Conservation (phyloP, 495 filamentous ascomycete genomes). For the Penicillium chermesinum region DNA sequence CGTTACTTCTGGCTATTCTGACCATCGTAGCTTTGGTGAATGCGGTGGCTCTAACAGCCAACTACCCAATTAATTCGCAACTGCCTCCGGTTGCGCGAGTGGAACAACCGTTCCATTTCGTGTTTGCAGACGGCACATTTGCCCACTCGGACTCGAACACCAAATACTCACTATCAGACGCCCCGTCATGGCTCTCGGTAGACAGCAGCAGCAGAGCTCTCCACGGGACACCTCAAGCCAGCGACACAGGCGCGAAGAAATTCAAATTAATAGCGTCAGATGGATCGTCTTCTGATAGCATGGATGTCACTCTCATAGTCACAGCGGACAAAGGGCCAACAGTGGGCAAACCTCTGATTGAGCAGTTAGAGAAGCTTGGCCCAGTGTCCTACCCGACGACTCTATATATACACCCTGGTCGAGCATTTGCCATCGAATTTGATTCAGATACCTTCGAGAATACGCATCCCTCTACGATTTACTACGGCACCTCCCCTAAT, state of each 20-base stretch:
- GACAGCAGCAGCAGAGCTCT: conserved; percentile 57
- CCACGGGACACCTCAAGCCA: conserved; percentile 56
- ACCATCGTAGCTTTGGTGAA: conserved; percentile 29
- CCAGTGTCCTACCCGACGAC: conserved; percentile 42
- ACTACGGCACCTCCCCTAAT: conserved; percentile 72
- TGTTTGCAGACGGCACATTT: conserved; percentile 66
- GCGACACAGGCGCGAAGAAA: conserved; percentile 49
- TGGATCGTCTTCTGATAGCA: conserved; percentile 48
- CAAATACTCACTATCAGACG: conserved; percentile 56
- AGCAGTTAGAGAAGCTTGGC: conserved; percentile 44
- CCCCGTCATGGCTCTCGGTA: conserved; percentile 65
- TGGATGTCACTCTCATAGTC: conserved; percentile 59
- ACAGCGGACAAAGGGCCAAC: conserved; percentile 50
- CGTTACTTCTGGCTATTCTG: conserved; percentile 27
- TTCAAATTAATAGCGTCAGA: conserved; percentile 62
- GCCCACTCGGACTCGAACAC: conserved; percentile 45
- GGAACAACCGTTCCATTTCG: conserved; percentile 58
- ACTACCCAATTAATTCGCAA: conserved; percentile 71
- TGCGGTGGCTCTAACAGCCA: conserved; percentile 44
- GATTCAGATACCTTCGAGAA: conserved; percentile 45
- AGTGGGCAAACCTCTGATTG: conserved; percentile 39
- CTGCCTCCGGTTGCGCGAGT: conserved; percentile 69
- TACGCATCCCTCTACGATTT: conserved; percentile 47
- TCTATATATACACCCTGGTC: conserved; percentile 42
- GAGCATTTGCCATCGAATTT: conserved; percentile 42